phyloP scores from a whole-genome alignment of 1,284 basidiomycete species.

The Microbotryomycetes sp. region DNA sequence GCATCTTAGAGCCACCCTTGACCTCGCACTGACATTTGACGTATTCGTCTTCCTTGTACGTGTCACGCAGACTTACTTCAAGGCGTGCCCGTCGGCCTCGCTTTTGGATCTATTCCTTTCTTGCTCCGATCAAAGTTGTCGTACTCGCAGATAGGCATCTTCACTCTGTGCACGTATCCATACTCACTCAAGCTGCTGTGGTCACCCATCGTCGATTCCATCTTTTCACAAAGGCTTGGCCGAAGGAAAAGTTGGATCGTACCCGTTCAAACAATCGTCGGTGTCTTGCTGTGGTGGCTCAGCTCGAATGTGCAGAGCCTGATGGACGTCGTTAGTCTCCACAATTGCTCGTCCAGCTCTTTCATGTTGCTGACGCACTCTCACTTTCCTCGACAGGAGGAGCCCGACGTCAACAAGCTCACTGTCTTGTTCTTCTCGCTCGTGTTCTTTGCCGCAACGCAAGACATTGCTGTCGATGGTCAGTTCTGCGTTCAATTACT shows the following conservation, averaged over 20 bases:
- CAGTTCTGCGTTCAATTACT: conserved; percentile 4
- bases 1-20: not conserved
- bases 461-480: conserved; percentile 99
- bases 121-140: conserved; percentile 88
- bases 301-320: conserved; percentile 71
- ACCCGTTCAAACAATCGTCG: conserved; percentile 89
- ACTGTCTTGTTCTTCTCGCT: conserved; percentile 84
- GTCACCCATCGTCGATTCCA: conserved; percentile 95
- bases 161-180: conserved; percentile 90
- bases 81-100: conserved; percentile 79
- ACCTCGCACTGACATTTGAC: not conserved
- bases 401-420: conserved; percentile 69
- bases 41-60: not conserved
- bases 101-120: conserved; percentile 86
- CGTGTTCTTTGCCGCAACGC: conserved; percentile 92
- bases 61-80: conserved; percentile 68
- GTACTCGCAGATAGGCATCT: conserved; percentile 92
- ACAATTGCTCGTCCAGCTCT: conserved; percentile 2
- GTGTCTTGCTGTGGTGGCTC: conserved; percentile 79
- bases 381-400: conserved; percentile 53
- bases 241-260: conserved; percentile 98
- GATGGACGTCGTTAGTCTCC: conserved; percentile 64
- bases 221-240: conserved; percentile 73
- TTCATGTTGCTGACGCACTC: not conserved
- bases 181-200: conserved; percentile 96